Evolutionary conservation across 805 yeast species (phyloP), one percentile per base, ranked within the genome.

Genomic region (Metschnikowia kunwiensis): DNA sequence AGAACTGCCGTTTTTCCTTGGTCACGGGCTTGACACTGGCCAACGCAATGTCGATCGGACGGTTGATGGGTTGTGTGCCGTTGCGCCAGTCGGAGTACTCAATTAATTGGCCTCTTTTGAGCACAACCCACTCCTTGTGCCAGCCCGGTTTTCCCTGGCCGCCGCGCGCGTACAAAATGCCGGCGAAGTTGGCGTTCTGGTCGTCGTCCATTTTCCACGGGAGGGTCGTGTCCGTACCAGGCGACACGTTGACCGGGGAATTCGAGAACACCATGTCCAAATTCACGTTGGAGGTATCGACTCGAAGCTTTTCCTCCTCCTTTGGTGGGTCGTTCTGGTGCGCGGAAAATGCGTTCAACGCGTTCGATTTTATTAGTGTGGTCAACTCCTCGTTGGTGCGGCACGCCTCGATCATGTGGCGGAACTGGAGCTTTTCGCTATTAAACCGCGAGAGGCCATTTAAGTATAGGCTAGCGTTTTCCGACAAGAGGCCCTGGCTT

Each of bases 71-170:
- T 20, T 71, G 74, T 13, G 68, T 65, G 14, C 86, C 86, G 38
- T 71, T 75, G 49, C 89, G 74, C 93, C 95, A 87, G 58, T 86
- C 88, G 29, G 82, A 71, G 54, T 75, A 86, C 53, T 86, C 93
- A 28, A 70, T 67, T 27, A 87, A 61, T 40, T 70, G 73, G 2
- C 91, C 88, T n/a, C 77, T 75, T 10, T 75, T 72, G 32, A 86
- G 64, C 0, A 80, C 85, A 1, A 87, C 84, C 89, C 95, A 85
- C 55, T 82, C 88, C 51, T 86, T 86, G 57, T 86, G 94, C 96
- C 96, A 88, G 3, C 83, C 82, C 15, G 67, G 74, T 41, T 74
- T 75, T 0, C 79, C 78, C 39, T 75, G 77, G 0, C 82, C 82
- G 0, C 80, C 80, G 24, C 74, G 61, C 2, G 77, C 68, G 50